Evolutionary conservation across 306 rosid species (phyloP).

Genomic region (Gastrolobium bilobum): DNA sequence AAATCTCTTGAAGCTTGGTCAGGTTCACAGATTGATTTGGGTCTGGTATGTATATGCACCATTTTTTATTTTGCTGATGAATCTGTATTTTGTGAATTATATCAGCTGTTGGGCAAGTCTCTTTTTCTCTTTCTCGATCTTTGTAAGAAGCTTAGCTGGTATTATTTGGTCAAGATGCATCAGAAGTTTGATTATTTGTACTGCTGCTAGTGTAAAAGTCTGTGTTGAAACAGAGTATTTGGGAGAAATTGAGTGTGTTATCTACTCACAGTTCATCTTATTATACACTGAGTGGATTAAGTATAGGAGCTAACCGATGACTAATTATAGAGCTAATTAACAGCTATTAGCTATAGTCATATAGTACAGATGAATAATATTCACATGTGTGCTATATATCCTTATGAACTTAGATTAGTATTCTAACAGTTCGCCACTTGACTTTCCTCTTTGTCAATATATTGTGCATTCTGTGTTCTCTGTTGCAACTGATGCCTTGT

Average conservation of each 20-base stretch:
- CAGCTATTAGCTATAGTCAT: constrained; percentile 7
- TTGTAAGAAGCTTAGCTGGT: constrained; percentile 1
- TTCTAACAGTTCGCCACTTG: constrained; percentile 13
- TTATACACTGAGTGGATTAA: constrained; percentile 10
- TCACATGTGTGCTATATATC: constrained; percentile 24
- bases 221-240: constrained; percentile 24
- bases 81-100: constrained; percentile 35
- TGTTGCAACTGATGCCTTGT: constrained; percentile 20
- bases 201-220: constrained; percentile 22
- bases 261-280: constrained; percentile 4
- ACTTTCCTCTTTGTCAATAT: constrained; percentile 25
- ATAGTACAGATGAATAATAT: background rate
- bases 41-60: constrained; percentile 71
- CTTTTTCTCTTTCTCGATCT: background rate
- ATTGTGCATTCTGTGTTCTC: constrained; percentile 27
- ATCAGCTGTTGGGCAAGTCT: constrained; percentile 10
- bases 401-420: constrained; percentile 30
- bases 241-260: constrained; percentile 13
- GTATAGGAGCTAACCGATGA: background rate
- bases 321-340: constrained; percentile 14
- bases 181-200: constrained; percentile 36
- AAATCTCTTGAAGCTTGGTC: constrained; percentile 96
- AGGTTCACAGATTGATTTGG: constrained; percentile 87
- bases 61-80: constrained; percentile 17
- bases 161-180: constrained; percentile 28